A percentile compares a stretch with the other conserved stretches of the same genome.
These are phyloP conservation scores for Russula virescens DNA, from an alignment of 768 basidiomycete species.

Conservation along the genomic window DNA sequence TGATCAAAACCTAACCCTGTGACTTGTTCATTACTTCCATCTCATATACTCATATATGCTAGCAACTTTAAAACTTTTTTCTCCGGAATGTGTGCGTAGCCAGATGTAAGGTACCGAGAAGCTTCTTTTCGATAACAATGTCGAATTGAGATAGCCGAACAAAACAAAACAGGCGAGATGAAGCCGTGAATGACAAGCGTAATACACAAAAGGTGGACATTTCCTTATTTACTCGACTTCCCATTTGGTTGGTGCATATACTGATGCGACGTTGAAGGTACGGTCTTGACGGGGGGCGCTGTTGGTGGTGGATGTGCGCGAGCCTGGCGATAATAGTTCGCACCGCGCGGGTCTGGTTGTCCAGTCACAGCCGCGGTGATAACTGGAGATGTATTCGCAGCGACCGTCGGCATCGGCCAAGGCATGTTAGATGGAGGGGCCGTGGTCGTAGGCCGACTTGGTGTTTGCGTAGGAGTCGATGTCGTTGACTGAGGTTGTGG, in stretches of 20 bases:
- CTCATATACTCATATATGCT: no score
- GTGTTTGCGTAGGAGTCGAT: constrained; percentile 16
- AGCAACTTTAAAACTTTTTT: no score
- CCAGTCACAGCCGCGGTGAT: constrained; percentile 12
- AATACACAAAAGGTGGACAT: neutral
- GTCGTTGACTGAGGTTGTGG: constrained; percentile 14
- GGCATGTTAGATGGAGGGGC: constrained; percentile 19
- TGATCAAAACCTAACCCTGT: neutral
- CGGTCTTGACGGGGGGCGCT: constrained; percentile 3
- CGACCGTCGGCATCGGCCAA: constrained; percentile 26
- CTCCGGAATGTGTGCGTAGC: no score
- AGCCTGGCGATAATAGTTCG: constrained; percentile 20
- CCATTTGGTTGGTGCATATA: constrained; percentile 24
- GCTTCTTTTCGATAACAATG: neutral
- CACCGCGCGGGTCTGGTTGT: constrained; percentile 11
- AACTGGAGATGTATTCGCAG: constrained; percentile 23
- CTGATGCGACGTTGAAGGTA: constrained; percentile 17
- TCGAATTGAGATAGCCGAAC: neutral
- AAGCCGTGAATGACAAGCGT: neutral
- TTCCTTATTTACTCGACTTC: constrained; percentile 17
- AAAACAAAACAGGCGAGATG: constrained; percentile 9
- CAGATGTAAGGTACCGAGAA: no score
- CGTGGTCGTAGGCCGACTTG: constrained; percentile 16
- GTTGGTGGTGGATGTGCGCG: constrained; percentile 7
- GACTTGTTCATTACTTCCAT: neutral